Evolutionary conservation across 1,284 basidiomycete species (phyloP).

Genomic region (Kalmanozyma brasiliensis): DNA sequence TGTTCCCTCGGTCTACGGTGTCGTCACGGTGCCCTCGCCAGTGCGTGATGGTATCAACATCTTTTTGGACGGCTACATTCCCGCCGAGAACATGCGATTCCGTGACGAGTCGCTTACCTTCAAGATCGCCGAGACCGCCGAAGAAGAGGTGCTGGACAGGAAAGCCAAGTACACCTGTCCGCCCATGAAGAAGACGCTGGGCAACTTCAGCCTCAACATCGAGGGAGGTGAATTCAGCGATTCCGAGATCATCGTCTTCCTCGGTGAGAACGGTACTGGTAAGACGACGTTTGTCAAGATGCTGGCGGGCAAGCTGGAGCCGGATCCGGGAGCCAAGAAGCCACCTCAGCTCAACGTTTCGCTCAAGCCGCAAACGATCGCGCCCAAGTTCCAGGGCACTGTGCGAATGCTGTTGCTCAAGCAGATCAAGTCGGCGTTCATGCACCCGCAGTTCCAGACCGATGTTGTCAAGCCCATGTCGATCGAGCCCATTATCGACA

Average conservation of each 20-base stretch:
- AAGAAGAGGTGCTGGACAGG: conserved; percentile 61
- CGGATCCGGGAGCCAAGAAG: conserved; percentile 61
- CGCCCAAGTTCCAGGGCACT: conserved; percentile 67
- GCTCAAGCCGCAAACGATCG: conserved; percentile 67
- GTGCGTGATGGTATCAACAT: conserved; percentile 68
- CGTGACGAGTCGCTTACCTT: conserved; percentile 66
- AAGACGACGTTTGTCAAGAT: conserved; percentile 68
- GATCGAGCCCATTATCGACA: conserved; percentile 66
- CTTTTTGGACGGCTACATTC: conserved; percentile 67
- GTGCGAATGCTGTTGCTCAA: conserved; percentile 67
- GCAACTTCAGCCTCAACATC: conserved; percentile 64
- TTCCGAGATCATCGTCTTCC: conserved; percentile 67
- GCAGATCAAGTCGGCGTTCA: conserved; percentile 67
- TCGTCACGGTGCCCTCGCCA: conserved; percentile 65
- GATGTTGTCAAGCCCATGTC: conserved; percentile 68
- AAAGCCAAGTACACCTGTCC: conserved; percentile 61
- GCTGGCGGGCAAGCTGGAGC: conserved; percentile 66
- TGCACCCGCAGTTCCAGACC: conserved; percentile 68
- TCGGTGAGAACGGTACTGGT: conserved; percentile 67
- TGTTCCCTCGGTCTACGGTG: conserved; percentile 67
- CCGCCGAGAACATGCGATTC: conserved; percentile 68
- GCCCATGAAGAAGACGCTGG: conserved; percentile 66
- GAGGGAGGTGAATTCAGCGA: conserved; percentile 65
- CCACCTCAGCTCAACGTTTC: conserved; percentile 67
- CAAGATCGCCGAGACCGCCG: conserved; percentile 67